Evolutionary conservation across 2,329 filamentous ascomycete species (phyloP).

Genomic region (Botrytis aclada): DNA sequence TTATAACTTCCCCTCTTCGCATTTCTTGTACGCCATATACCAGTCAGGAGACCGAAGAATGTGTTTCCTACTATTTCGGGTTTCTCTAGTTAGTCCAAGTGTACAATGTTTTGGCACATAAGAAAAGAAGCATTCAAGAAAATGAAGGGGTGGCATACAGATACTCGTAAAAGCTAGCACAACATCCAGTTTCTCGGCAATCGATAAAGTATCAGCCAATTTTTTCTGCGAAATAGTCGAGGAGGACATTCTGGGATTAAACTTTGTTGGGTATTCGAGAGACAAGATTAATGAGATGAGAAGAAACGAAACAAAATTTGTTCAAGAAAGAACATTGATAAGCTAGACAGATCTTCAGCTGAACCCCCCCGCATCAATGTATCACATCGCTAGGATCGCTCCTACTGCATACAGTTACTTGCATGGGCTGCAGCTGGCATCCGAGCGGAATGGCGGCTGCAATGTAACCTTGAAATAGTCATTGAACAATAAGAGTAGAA

Average conservation of each 20-base stretch:
- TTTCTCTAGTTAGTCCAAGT: not conserved
- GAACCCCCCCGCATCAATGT: not conserved
- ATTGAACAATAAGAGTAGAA: not conserved
- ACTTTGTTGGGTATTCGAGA: not conserved
- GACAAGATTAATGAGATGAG: not conserved
- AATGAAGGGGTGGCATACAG: slow-evolving; percentile 21
- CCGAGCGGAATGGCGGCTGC: not conserved
- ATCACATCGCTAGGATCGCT: not conserved
- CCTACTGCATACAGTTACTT: not conserved
- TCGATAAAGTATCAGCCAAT: slow-evolving; percentile 20
- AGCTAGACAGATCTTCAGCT: not conserved
- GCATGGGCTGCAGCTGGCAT: not conserved
- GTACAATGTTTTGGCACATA: not conserved
- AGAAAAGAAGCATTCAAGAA: not conserved
- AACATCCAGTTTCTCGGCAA: slow-evolving; percentile 31
- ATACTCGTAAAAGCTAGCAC: slow-evolving; percentile 23
- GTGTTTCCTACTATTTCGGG: slow-evolving; percentile 24
- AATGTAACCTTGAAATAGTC: not conserved
- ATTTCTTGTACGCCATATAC: slow-evolving; percentile 22
- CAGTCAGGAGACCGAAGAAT: slow-evolving; percentile 25
- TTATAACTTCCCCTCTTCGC: slow-evolving; percentile 23
- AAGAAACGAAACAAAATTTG: not conserved
- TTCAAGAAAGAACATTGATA: not conserved
- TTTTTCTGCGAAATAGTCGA: slow-evolving; percentile 28
- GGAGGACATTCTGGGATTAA: slow-evolving; percentile 21